Percentiles rank a stretch among this genome's conserved stretches.
phyloP scores from a whole-genome alignment of 139 green algal genomes.

The Volvox reticuliferus region DNA sequence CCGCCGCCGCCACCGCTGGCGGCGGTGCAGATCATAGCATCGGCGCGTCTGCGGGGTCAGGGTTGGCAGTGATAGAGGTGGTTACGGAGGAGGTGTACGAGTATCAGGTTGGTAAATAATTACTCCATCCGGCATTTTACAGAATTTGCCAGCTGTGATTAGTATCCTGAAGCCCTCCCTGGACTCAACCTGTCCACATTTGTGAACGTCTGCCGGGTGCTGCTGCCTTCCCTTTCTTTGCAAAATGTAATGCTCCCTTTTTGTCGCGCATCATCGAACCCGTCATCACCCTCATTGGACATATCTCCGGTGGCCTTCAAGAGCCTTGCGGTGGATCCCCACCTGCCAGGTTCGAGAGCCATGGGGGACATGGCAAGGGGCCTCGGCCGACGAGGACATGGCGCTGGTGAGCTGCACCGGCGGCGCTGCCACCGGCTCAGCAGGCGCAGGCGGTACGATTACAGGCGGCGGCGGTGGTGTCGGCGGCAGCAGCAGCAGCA shows the following conservation, averaged over 20 bases:
- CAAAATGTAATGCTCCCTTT: too few species aligned
- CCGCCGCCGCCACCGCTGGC: neutral
- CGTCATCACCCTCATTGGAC: too few species aligned
- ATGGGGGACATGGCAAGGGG: slow-evolving; percentile 34
- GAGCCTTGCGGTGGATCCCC: too few species aligned
- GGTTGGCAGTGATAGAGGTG: slow-evolving; percentile 43
- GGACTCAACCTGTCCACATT: too few species aligned
- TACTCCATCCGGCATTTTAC: too few species aligned
- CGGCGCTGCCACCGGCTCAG: neutral
- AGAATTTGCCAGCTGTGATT: too few species aligned
- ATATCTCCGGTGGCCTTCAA: too few species aligned
- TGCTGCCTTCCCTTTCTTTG: too few species aligned
- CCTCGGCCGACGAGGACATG: slow-evolving; percentile 13
- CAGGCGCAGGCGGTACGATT: neutral
- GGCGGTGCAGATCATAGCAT: neutral
- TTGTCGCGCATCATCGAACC: too few species aligned
- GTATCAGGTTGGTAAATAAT: slow-evolving; percentile 54
- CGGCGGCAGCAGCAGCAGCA: neutral
- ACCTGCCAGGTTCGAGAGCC: slow-evolving; percentile 45
- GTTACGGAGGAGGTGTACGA: slow-evolving; percentile 72
- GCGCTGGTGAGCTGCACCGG: neutral
- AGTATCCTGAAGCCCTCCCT: too few species aligned
- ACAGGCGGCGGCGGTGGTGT: neutral
- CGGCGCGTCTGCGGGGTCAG: neutral
- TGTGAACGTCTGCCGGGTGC: too few species aligned